phyloP scores from a whole-genome alignment of 192 early-diverging fungal species.

The Podila horticola region DNA sequence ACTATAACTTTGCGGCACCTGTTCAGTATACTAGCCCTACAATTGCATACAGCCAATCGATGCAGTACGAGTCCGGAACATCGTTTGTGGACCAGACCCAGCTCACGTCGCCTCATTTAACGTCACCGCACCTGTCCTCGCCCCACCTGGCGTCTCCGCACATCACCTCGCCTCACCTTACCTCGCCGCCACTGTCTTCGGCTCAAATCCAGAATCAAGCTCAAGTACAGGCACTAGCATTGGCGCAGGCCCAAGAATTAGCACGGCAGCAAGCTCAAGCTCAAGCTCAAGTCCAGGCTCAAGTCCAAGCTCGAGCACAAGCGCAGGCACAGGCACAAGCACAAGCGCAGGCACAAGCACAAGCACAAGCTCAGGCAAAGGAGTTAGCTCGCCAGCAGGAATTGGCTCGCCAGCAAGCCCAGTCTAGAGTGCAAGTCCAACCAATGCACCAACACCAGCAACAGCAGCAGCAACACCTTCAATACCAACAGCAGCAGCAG shows the following conservation, averaged over 20 bases:
- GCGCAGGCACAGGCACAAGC: constrained; percentile 32
- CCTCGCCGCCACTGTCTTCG: constrained; percentile 44
- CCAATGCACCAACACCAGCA: constrained; percentile 16
- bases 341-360: constrained; percentile 52
- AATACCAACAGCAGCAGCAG: constrained; percentile 15
- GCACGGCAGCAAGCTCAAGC: constrained; percentile 46
- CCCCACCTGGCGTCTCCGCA: constrained; percentile 28
- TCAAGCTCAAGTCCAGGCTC: constrained; percentile 48
- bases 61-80: constrained; percentile 39
- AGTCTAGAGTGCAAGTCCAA: constrained; percentile 11
- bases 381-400: constrained; percentile 17
- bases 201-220: constrained; percentile 50
- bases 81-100: constrained; percentile 32
- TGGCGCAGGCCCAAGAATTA: constrained; percentile 56
- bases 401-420: constrained; percentile 11
- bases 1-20: constrained; percentile 28
- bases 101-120: constrained; percentile 37
- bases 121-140: constrained; percentile 45
- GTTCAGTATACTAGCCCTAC: constrained; percentile 44
- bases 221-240: constrained; percentile 18
- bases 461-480: constrained; percentile 38
- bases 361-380: constrained; percentile 49
- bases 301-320: constrained; percentile 39
- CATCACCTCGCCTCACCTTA: constrained; percentile 32
- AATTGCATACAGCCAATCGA: constrained; percentile 35